phyloP scores from a whole-genome alignment of 176 grass and related monocot species.

The Oryza longistaminata region DNA sequence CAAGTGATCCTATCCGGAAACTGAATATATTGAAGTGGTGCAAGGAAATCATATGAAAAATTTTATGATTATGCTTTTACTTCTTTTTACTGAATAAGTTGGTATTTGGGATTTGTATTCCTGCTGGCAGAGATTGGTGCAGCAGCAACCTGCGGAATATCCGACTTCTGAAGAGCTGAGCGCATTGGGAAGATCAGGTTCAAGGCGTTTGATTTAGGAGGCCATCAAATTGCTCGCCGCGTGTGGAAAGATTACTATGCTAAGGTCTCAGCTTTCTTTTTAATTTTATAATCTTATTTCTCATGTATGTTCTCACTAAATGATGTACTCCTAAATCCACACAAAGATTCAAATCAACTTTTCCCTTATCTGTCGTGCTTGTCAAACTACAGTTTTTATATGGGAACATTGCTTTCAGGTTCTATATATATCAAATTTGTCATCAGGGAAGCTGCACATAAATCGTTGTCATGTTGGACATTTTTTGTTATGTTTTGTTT shows the following conservation, averaged over 20 bases:
- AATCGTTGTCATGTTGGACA: no score
- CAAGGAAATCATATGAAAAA: neutral
- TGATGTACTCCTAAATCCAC: no score
- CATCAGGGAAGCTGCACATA: no score
- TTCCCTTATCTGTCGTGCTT: no score
- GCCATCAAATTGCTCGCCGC: slow-evolving; percentile 90
- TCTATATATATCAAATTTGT: no score
- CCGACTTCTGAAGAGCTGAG: slow-evolving; percentile 87
- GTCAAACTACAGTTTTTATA: no score
- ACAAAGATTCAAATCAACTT: no score
- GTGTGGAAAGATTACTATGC: slow-evolving; percentile 99
- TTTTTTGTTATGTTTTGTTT: no score
- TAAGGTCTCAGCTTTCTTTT: slow-evolving; percentile 54
- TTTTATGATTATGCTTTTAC: neutral
- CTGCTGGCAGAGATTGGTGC: slow-evolving; percentile 73
- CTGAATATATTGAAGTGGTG: neutral
- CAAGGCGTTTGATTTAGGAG: slow-evolving; percentile 90
- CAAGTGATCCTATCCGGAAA: slow-evolving; percentile 6
- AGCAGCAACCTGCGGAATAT: slow-evolving; percentile 85
- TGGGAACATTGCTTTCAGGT: no score
- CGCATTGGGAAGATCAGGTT: slow-evolving; percentile 85
- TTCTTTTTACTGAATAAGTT: slow-evolving; percentile 21
- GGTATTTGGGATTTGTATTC: slow-evolving; percentile 19
- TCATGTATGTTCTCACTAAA: no score
- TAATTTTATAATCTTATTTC: neutral